A percentile compares a stretch with the other conserved stretches of the same genome.
Evolutionary conservation across 495 filamentous ascomycete genomes (phyloP).

Genomic region (Aspergillus wentii): DNA sequence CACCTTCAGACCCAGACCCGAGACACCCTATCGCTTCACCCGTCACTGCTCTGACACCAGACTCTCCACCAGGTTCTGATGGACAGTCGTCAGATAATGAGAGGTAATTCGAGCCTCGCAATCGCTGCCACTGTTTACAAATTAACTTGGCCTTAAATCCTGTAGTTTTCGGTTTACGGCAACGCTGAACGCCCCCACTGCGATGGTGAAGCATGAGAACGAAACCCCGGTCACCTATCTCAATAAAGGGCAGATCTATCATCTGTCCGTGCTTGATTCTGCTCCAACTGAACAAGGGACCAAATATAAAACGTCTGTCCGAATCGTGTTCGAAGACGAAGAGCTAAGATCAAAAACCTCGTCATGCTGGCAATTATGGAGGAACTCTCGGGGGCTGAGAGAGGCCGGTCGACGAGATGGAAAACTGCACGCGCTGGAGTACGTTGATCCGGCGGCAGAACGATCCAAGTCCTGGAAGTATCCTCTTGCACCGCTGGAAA

Average conservation of each 20-base stretch:
- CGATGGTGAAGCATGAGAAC: slow-evolving; percentile 73
- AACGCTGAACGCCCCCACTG: slow-evolving; percentile 77
- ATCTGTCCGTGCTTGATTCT: slow-evolving; percentile 63
- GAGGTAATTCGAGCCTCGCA: slow-evolving; percentile 20
- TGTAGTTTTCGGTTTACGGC: slow-evolving; percentile 76
- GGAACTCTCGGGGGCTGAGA: slow-evolving; percentile 75
- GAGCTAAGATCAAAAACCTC: slow-evolving; percentile 69
- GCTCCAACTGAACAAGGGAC: slow-evolving; percentile 14
- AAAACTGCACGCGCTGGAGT: slow-evolving; percentile 79
- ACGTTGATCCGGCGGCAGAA: no score
- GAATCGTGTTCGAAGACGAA: slow-evolving; percentile 86
- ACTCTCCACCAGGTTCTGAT: no score
- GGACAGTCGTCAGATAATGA: no score
- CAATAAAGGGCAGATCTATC: slow-evolving; percentile 83
- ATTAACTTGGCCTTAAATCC: slow-evolving; percentile 4
- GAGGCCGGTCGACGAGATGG: slow-evolving; percentile 80
- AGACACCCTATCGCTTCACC: no score
- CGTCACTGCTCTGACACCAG: no score
- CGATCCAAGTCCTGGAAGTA: no score
- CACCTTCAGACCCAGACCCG: no score
- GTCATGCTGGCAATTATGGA: slow-evolving; percentile 82
- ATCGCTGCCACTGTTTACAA: slow-evolving; percentile 18
- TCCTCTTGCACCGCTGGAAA: no score
- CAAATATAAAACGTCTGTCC: slow-evolving; percentile 75
- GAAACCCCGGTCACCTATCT: slow-evolving; percentile 88